These are phyloP conservation scores for Diaporthe australafricana DNA, from an alignment of 2,329 filamentous ascomycete species.

Conservation along the genomic window DNA sequence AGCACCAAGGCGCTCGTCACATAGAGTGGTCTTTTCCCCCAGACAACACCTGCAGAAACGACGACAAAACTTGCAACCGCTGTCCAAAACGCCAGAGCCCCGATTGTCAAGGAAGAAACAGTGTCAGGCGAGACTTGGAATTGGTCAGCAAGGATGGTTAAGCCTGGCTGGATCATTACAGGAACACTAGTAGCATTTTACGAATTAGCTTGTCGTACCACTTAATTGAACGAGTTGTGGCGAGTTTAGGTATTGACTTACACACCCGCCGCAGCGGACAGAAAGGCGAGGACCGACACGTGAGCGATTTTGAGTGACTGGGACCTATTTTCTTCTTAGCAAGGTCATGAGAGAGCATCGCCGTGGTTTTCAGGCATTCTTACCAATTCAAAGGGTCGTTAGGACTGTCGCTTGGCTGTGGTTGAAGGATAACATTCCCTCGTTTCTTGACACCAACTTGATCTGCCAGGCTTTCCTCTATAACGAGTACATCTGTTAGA, in stretches of 20 bases:
- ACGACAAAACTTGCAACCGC: conserved; percentile 30
- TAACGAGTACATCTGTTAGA: background rate
- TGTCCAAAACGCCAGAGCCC: conserved; percentile 25
- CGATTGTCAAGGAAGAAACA: conserved; percentile 9
- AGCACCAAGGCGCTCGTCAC: conserved; percentile 14
- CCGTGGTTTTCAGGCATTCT: background rate
- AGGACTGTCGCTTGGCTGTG: background rate
- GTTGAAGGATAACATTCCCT: background rate
- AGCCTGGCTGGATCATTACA: background rate
- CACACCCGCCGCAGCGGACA: conserved; percentile 3
- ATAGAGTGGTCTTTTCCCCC: conserved; percentile 24
- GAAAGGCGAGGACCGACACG: background rate
- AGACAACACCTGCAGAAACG: conserved; percentile 16
- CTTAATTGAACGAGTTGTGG: background rate
- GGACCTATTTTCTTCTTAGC: background rate
- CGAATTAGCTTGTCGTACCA: background rate
- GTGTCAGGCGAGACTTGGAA: background rate
- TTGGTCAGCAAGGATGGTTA: background rate
- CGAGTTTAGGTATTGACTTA: background rate
- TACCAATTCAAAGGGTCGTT: background rate
- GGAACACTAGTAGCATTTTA: background rate
- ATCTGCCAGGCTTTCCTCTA: background rate
- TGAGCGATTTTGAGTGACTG: background rate
- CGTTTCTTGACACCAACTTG: background rate
- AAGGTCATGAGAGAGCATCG: background rate